Percentiles rank a stretch among this genome's conserved stretches.
phyloP scores from a whole-genome alignment of 805 yeast genomes.

The Grigorovia humatica region DNA sequence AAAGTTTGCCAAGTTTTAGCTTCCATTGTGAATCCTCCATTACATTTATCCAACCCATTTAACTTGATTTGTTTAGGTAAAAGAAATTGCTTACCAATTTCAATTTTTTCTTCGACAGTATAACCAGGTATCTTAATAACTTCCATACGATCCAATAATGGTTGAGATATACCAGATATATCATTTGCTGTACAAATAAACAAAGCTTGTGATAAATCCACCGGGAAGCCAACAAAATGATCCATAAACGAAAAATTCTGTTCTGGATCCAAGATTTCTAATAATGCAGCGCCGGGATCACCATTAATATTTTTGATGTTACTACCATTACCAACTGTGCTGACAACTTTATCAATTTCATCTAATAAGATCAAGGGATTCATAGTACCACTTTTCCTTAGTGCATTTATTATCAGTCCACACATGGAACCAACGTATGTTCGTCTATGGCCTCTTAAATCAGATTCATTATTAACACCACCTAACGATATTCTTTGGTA shows the following conservation, averaged over 20 bases:
- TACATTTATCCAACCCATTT: conserved; percentile 69
- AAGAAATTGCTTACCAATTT: conserved; percentile 78
- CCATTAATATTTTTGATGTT: conserved; percentile 52
- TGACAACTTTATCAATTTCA: conserved; percentile 84
- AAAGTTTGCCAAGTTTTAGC: conserved; percentile 58
- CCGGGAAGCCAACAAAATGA: conserved; percentile 86
- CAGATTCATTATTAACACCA: conserved; percentile 91
- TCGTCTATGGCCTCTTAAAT: conserved; percentile 95
- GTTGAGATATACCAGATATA: conserved; percentile 82
- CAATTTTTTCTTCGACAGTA: conserved; percentile 83
- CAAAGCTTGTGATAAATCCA: conserved; percentile 83
- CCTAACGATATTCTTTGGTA: conserved; percentile 95
- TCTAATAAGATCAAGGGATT: conserved; percentile 94
- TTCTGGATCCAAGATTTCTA: conserved; percentile 92
- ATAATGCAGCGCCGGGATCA: conserved; percentile 86
- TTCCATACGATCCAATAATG: conserved; percentile 95
- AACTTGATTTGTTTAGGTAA: conserved; percentile 75
- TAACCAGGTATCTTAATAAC: conserved; percentile 90
- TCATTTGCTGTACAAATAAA: conserved; percentile 95
- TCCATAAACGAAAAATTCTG: conserved; percentile 87
- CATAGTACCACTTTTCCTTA: conserved; percentile 80
- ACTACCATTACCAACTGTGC: conserved; percentile 12
- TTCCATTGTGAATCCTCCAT: conserved; percentile 43
- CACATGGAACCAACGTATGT: conserved; percentile 97
- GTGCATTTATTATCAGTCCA: conserved; percentile 83